Percentiles rank a stretch among this genome's conserved stretches.
These are phyloP conservation scores for Phialophora verrucosa DNA, from an alignment of 2,329 filamentous ascomycete species.

Conservation along the genomic window DNA sequence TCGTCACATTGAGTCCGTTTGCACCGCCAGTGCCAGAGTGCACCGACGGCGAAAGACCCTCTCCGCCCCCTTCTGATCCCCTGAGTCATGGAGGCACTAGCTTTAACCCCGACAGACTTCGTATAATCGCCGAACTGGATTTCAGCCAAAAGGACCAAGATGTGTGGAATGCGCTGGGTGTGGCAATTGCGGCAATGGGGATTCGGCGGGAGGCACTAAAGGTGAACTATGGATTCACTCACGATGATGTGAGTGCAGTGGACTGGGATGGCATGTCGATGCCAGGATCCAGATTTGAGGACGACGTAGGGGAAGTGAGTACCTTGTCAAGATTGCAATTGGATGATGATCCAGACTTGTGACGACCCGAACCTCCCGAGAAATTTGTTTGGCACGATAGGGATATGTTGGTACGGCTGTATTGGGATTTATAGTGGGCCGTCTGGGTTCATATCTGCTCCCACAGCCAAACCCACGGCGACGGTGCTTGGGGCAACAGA, in stretches of 20 bases:
- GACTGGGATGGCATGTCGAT: constrained; percentile 24
- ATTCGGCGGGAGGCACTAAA: constrained; percentile 50
- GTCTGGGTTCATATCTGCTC: background rate
- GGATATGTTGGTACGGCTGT: constrained; percentile 1
- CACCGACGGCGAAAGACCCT: constrained; percentile 30
- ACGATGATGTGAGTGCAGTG: constrained; percentile 19
- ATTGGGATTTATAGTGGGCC: constrained; percentile 1
- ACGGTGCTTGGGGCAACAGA: background rate
- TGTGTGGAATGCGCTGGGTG: constrained; percentile 65
- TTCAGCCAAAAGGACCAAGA: constrained; percentile 60
- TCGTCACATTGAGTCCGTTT: constrained; percentile 54
- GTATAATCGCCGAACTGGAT: constrained; percentile 60
- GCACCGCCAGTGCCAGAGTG: background rate
- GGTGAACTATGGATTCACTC: constrained; percentile 16
- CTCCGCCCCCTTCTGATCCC: constrained; percentile 6
- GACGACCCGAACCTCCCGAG: background rate
- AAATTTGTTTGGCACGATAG: background rate
- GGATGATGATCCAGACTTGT: constrained; percentile 31
- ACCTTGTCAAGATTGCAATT: constrained; percentile 19
- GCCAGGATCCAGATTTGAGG: constrained; percentile 20
- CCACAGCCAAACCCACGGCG: background rate
- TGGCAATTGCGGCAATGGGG: constrained; percentile 62
- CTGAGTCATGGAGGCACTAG: constrained; percentile 1
- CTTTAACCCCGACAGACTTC: constrained; percentile 38
- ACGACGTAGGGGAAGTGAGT: constrained; percentile 18